Percentiles rank a stretch among this genome's conserved stretches.
phyloP scores from a whole-genome alignment of 805 yeast genomes.

The Nakazawaea ishiwadae region DNA sequence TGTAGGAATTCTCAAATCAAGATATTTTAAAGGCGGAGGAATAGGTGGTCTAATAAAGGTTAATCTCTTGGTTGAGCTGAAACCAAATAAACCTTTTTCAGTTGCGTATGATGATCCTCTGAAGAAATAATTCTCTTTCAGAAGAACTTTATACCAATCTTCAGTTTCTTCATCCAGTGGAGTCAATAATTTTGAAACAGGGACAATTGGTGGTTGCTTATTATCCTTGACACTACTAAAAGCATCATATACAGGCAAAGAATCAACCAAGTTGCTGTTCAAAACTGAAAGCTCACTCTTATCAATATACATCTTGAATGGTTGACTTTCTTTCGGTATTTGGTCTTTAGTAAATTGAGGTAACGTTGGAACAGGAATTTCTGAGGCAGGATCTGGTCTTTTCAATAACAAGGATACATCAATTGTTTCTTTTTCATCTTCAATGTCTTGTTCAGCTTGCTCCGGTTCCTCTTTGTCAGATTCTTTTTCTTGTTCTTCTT shows the following conservation, averaged over 20 bases:
- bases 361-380: constrained; percentile 22
- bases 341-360: constrained; percentile 29
- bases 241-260: constrained; percentile 43
- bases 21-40: constrained; percentile 80
- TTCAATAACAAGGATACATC: constrained; percentile 31
- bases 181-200: constrained; percentile 62
- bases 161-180: constrained; percentile 60
- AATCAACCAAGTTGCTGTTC: constrained; percentile 42
- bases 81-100: constrained; percentile 57
- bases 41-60: constrained; percentile 79
- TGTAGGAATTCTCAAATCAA: constrained; percentile 84
- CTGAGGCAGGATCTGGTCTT: constrained; percentile 29
- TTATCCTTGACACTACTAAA: constrained; percentile 31
- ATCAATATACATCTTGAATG: constrained; percentile 43
- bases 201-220: constrained; percentile 33
- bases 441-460: no score
- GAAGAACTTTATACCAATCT: constrained; percentile 53
- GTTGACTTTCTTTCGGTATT: constrained; percentile 21
- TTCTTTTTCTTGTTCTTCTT: constrained; percentile 13
- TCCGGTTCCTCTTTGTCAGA: constrained; percentile 8
- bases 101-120: constrained; percentile 30
- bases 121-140: constrained; percentile 40
- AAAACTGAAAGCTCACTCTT: constrained; percentile 36
- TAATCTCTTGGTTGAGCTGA: constrained; percentile 46
- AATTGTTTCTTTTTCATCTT: constrained; percentile 22